Base-by-base conservation (phyloP, 2,329 filamentous ascomycete species). In the Tolypocladium inflatum region DNA sequence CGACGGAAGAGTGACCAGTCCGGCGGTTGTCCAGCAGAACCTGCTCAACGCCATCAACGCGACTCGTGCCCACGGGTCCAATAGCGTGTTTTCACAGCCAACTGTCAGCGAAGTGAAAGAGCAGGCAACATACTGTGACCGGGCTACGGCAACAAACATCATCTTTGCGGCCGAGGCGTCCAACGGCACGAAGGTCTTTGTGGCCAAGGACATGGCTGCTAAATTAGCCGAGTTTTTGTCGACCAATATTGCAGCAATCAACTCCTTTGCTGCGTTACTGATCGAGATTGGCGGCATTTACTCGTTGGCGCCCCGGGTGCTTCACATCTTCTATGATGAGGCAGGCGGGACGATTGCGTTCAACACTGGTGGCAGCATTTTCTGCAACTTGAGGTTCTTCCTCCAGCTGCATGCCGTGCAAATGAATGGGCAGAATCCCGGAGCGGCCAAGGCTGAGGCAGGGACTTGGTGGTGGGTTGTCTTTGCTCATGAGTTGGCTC, bases 331-430 rank as follows among this genome's bases (percentile, higher is more conserved):
- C 75, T 91, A 91, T 66, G 92, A 97, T 65, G 83, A 87, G 45
- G 73, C 76, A 3, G 89, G 91, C 5, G 84, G 83, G 58, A 92
- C 91, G 0, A 96, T 99, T 62, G 94, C 93, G 0, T 99, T 99
- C 79, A 99, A 99, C 70, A 82, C 83, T 10, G 84, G 81, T 43
- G 92, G 93, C 42, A 90, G 88, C 66, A 83, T 99, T 37, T 99
- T 97, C 76, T 97, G 91, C 78, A 99, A 99, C 68, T 81, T 96
- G 62, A 81, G 90, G 21, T 96, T 90, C 77, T 97, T 92, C 71
- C 74, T 88, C 60, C 86, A 93, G 67, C 74, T 97, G 38, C 93
- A 97, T 67, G 78, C 83, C 51, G 67, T 74, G 17, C 72, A 77
- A 61, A 71, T 84, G 54, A 66, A 63, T 54, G 74, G 58, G 54